Evolutionary conservation across 208 protist species (phyloP), one percentile per base, ranked within the genome.

Genomic region (Naegleria fowleri): DNA sequence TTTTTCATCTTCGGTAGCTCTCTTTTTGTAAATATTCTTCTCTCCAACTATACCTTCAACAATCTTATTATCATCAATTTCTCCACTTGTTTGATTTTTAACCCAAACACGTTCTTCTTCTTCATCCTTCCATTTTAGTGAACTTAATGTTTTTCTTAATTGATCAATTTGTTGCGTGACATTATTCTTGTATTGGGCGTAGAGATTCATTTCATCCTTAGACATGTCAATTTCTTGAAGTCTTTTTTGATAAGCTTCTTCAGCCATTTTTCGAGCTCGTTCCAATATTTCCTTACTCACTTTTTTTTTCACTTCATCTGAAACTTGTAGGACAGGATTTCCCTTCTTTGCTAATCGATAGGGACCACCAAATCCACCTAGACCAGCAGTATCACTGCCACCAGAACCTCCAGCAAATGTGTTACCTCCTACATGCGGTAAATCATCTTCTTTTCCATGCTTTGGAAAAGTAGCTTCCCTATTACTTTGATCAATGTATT

Each of bases 1-100:
- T 22, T 91, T 94, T 38, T 98, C 95, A 90, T 92, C 95, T 58
- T 94, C 93, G 55, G 97, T 95, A 0, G 92, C 95, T 86, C 97
- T 95, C 11, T 96, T 94, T 90, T 97, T 98, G 94, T 96, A 98
- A 40, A 98, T 95, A 41, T 96, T 96, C 52, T 94, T 92, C 86
- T 98, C 97, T 0, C 97, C 97, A 29, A 96, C 95, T 52, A 97
- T 96, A 83, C 96, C 96, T 91, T 98, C 97, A 38, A 98, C 96
- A 51, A 98, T 93, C 91, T 97, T 97, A 59, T 92, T 94, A 90
- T 98, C 97, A 90, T 98, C 97, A 3, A 94, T 41, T 58, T 95
- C 94, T 33, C 91, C 93, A 7, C 96, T 95, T 67, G 96, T 96
- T 79, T 97, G 96, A 0, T 95, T 97, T 93, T 97, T 96, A 36